phyloP scores from a whole-genome alignment of 352 stramenopile genomes.

The Achlya hypogyna region DNA sequence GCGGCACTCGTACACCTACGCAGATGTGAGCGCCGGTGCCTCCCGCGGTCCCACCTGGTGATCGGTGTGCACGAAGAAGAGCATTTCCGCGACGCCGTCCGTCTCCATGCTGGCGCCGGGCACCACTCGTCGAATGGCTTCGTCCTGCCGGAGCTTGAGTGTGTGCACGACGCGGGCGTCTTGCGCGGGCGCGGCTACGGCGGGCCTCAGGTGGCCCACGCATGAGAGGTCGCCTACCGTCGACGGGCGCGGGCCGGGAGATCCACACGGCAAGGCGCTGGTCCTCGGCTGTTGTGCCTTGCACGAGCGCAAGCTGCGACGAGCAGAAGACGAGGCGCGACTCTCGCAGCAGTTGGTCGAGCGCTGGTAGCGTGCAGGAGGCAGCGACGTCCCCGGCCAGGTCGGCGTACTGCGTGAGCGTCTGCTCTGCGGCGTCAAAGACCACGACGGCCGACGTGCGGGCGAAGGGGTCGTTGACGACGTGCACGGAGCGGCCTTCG shows the following conservation, averaged over 20 bases:
- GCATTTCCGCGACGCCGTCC: slow-evolving; percentile 40
- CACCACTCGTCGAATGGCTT: background rate
- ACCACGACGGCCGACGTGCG: slow-evolving; percentile 64
- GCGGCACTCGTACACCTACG: slow-evolving; percentile 69
- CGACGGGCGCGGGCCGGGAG: slow-evolving; percentile 62
- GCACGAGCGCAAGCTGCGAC: slow-evolving; percentile 73
- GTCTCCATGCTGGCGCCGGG: slow-evolving; percentile 19
- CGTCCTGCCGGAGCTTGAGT: slow-evolving; percentile 44
- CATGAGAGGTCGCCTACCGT: background rate
- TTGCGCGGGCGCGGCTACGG: slow-evolving; percentile 15
- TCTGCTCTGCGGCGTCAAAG: slow-evolving; percentile 45
- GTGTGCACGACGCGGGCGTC: slow-evolving; percentile 71
- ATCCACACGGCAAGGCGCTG: slow-evolving; percentile 63
- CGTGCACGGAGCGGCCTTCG: slow-evolving; percentile 45
- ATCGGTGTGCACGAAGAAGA: slow-evolving; percentile 75
- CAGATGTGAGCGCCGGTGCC: no score
- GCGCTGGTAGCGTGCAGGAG: slow-evolving; percentile 52
- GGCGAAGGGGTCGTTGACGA: slow-evolving; percentile 62
- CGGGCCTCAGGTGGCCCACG: background rate
- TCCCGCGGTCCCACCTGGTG: no score
- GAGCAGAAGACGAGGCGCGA: slow-evolving; percentile 73
- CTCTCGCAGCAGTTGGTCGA: slow-evolving; percentile 32
- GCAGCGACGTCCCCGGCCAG: slow-evolving; percentile 68
- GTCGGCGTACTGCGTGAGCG: slow-evolving; percentile 60
- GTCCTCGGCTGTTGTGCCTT: slow-evolving; percentile 32